Percentiles rank a stretch among this genome's conserved stretches.
These are phyloP conservation scores for Mariannaea elegans DNA, from an alignment of 2,329 filamentous ascomycete species.

Conservation along the genomic window DNA sequence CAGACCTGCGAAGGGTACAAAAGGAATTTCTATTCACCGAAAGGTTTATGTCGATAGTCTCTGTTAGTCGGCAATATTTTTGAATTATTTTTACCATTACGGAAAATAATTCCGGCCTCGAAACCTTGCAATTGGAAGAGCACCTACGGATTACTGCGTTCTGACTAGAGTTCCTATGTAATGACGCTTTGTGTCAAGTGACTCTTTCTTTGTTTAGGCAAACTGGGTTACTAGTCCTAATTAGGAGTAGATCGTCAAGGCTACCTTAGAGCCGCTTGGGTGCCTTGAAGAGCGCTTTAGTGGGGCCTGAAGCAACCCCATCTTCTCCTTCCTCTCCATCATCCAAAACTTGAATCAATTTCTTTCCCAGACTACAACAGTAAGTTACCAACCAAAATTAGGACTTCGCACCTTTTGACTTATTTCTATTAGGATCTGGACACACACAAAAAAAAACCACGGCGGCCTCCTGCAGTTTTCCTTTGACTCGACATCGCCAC, in stretches of 20 bases:
- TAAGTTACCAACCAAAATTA: background rate
- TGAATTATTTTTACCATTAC: too few species aligned
- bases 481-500: conserved; percentile 13
- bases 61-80: too few species aligned
- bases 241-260: conserved; percentile 13
- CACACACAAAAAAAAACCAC: background rate
- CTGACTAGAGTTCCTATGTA: too few species aligned
- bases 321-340: conserved; percentile 8
- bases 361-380: background rate
- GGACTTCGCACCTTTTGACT: background rate
- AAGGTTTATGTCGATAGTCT: too few species aligned
- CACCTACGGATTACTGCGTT: too few species aligned
- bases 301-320: conserved; percentile 31
- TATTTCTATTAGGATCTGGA: background rate
- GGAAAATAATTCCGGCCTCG: too few species aligned
- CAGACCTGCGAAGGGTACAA: too few species aligned
- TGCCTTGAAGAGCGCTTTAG: conserved; percentile 24
- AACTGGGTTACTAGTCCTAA: conserved; percentile 27
- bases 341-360: conserved; percentile 2
- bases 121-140: too few species aligned
- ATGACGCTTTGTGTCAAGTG: background rate
- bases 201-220: background rate
- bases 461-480: background rate
- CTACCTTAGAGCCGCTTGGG: conserved; percentile 28
- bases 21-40: too few species aligned